Evolutionary conservation across 1,284 basidiomycete species (phyloP).

Genomic region (Mycosarcoma mackinlayi): DNA sequence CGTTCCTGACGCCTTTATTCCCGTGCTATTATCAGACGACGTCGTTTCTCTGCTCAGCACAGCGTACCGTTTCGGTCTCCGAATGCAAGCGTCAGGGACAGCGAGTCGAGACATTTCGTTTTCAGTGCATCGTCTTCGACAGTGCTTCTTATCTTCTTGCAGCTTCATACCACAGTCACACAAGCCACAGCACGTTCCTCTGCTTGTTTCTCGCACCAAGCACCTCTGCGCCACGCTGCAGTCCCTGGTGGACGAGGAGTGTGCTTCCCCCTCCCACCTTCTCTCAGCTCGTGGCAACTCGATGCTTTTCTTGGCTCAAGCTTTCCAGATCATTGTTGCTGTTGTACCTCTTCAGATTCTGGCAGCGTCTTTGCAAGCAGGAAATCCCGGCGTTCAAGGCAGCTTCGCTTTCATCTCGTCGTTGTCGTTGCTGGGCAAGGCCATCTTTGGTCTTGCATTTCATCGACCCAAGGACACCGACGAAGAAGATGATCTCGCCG

Average conservation of each 20-base stretch:
- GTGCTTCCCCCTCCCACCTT: slow-evolving; percentile 13
- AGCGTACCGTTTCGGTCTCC: slow-evolving; percentile 40
- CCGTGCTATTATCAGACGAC: slow-evolving; percentile 46
- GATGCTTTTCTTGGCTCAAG: slow-evolving; percentile 49
- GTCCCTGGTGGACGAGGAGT: slow-evolving; percentile 42
- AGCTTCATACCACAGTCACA: slow-evolving; percentile 42
- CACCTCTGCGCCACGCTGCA: slow-evolving; percentile 40
- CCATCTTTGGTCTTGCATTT: slow-evolving; percentile 50
- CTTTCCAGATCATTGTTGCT: slow-evolving; percentile 38
- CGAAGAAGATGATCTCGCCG: slow-evolving; percentile 54
- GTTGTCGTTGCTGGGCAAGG: slow-evolving; percentile 33
- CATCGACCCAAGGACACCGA: slow-evolving; percentile 34
- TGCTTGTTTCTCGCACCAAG: slow-evolving; percentile 31
- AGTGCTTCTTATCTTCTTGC: slow-evolving; percentile 37
- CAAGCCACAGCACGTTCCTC: slow-evolving; percentile 40
- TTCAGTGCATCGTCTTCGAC: slow-evolving; percentile 47
- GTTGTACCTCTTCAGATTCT: slow-evolving; percentile 38
- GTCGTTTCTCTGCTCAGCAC: slow-evolving; percentile 48
- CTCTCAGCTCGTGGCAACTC: slow-evolving; percentile 42
- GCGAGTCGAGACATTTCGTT: slow-evolving; percentile 41
- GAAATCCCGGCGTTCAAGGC: slow-evolving; percentile 15
- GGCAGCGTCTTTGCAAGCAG: slow-evolving; percentile 22
- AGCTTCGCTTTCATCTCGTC: slow-evolving; percentile 39
- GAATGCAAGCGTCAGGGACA: slow-evolving; percentile 14
- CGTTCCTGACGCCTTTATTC: slow-evolving; percentile 34